These are phyloP conservation scores for Globisporangium cystogenes DNA, from an alignment of 352 stramenopile genomes.

Conservation along the genomic window DNA sequence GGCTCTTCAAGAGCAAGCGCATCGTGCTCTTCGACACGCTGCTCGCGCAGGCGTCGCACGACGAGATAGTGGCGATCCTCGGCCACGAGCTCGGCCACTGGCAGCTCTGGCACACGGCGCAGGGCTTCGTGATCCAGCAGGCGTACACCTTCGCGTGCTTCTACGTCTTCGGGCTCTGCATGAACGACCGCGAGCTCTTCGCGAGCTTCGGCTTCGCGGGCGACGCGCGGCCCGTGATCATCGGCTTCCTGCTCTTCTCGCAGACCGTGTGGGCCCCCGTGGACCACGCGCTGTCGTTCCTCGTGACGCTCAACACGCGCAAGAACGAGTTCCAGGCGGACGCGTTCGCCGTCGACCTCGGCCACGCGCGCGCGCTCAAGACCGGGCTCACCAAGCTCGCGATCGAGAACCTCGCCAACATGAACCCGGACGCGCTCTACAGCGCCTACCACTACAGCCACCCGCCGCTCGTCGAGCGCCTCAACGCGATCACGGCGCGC, in stretches of 20 bases:
- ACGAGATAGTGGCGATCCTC: slow-evolving; percentile 96
- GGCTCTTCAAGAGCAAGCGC: slow-evolving; percentile 96
- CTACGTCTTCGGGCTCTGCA: slow-evolving; percentile 77
- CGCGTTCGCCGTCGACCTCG: slow-evolving; percentile 91
- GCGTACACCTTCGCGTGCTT: slow-evolving; percentile 71
- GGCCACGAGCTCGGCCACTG: slow-evolving; percentile 97
- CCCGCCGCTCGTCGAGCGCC: slow-evolving; percentile 93
- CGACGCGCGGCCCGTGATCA: slow-evolving; percentile 49
- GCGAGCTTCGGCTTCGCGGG: slow-evolving; percentile 70
- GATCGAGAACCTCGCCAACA: slow-evolving; percentile 96
- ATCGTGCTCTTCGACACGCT: slow-evolving; percentile 98
- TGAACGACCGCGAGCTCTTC: slow-evolving; percentile 75
- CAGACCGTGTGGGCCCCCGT: slow-evolving; percentile 76
- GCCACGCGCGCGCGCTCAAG: slow-evolving; percentile 88
- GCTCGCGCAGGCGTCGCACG: slow-evolving; percentile 87
- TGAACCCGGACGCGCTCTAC: slow-evolving; percentile 95
- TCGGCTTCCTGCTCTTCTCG: slow-evolving; percentile 83
- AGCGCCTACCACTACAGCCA: slow-evolving; percentile 97
- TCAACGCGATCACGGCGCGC: slow-evolving; percentile 86
- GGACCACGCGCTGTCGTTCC: slow-evolving; percentile 69
- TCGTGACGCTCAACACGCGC: slow-evolving; percentile 75
- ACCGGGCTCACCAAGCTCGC: slow-evolving; percentile 95
- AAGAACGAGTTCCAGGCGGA: slow-evolving; percentile 89
- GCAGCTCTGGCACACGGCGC: slow-evolving; percentile 93
- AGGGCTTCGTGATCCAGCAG: slow-evolving; percentile 94